Evolutionary conservation across 2,329 filamentous ascomycete genomes (phyloP), one percentile per base, ranked within the genome.

Genomic region (Cytospora leucostoma): DNA sequence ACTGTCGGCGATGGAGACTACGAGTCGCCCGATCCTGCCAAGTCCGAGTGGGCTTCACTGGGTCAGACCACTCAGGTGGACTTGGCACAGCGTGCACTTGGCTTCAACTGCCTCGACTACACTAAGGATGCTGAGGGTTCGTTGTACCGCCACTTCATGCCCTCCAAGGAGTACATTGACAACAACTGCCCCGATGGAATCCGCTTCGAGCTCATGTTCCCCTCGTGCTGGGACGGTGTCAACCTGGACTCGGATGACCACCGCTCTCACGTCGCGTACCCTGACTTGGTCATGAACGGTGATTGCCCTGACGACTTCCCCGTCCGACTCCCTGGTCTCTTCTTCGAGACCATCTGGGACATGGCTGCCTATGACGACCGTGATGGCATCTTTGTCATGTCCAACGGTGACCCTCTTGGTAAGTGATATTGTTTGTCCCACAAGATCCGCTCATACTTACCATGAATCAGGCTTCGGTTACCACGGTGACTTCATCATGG

Each of bases 101-200:
- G 95, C 4, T 97, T 97, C 84, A 98, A 98, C 82, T 98, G 95
- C 77, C 79, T 99, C 65, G 88, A 98, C 84, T 97, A 97, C 73
- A 71, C 70, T 37, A 79, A 76, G 32, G 70, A 75, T 0, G 80
- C 90, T 2, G 93, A 97, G 75, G 82, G 84, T 1, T 90, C 93
- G 15, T 83, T 96, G 40, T 90, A 87, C 75, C 92, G 93, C 68
- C 93, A 97, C 75, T 88, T 85, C 73, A 71, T 97, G 69, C 93
- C 94, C 0, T 84, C 89, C 70, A 96, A 96, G 82, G 76, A 77
- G 0, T 96, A 86, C 73, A 81, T 97, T 40, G 93, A 97, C 72
- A 82, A 82, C 61, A 88, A 94, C 77, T 98, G 94, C 78, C 77
- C 78, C n/a, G 84, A 96, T 71, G 94, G 94, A 64, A 73, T 96